Evolutionary conservation across 129 eudicot genomes (phyloP).

Genomic region (Flaveria linearis): DNA sequence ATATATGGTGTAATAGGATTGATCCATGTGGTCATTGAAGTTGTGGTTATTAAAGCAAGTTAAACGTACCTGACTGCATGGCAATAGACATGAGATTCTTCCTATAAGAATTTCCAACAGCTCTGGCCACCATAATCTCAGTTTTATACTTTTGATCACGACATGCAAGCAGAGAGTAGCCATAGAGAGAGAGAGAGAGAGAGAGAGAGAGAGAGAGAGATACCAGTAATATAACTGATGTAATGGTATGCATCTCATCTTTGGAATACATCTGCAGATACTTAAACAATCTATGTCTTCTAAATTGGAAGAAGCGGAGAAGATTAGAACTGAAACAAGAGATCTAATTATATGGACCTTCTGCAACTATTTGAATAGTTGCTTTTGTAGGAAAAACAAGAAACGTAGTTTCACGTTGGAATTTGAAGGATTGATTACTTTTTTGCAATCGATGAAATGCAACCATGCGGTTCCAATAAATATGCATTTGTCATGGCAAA

Average conservation of each 20-base stretch:
- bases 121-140: conserved; percentile 86
- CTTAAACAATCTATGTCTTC: conserved; percentile 50
- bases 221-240: too few species aligned
- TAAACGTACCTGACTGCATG: conserved; percentile 56
- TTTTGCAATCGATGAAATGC: conserved; percentile 71
- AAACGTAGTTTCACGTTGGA: conserved; percentile 69
- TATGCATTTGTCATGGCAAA: conserved; percentile 47
- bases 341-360: conserved; percentile 66
- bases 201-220: not conserved
- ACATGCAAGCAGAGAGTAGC: conserved; percentile 82
- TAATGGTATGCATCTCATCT: not conserved
- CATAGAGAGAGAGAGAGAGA: not conserved
- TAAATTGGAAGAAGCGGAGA: conserved; percentile 40
- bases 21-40: not conserved
- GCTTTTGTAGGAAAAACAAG: conserved; percentile 77
- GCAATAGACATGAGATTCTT: conserved; percentile 64
- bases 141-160: conserved; percentile 58
- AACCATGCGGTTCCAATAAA: conserved; percentile 57
- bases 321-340: conserved; percentile 63
- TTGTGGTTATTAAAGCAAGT: not conserved
- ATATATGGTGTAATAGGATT: not conserved
- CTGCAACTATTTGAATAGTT: conserved; percentile 63
- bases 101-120: conserved; percentile 86
- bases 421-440: conserved; percentile 59
- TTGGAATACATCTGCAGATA: conserved; percentile 9